A percentile compares a stretch with the other conserved stretches of the same genome.
These are phyloP conservation scores for Eucalyptus urophylla DNA, from an alignment of 345 rosid species.

Conservation along the genomic window DNA sequence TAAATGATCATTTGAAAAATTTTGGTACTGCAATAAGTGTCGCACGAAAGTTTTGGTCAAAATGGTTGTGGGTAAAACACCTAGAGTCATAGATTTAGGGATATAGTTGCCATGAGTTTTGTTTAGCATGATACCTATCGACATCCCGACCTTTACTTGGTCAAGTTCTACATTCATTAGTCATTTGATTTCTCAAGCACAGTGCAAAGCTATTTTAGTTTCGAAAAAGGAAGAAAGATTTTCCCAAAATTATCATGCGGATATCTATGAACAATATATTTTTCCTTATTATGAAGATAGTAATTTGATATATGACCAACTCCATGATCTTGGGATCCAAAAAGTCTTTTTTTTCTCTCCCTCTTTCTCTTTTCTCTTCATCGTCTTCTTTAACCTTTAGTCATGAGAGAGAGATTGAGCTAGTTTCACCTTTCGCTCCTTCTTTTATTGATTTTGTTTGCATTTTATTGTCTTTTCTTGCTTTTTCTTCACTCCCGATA, in stretches of 20 bases:
- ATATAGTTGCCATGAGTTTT: background rate
- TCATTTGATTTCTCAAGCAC: background rate
- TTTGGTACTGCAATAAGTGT: background rate
- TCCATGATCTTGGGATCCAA: no score
- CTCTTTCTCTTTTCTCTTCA: no score
- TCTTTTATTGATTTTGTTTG: no score
- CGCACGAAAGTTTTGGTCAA: no score
- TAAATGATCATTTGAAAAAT: no score
- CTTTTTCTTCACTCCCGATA: no score
- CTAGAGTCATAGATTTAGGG: background rate
- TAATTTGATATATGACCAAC: no score
- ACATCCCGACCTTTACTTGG: background rate
- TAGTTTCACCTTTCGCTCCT: no score
- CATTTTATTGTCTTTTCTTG: no score
- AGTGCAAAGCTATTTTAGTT: background rate
- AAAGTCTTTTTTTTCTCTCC: no score
- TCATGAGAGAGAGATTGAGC: no score
- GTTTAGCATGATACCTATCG: background rate
- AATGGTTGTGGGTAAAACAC: background rate
- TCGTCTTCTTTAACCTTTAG: no score
- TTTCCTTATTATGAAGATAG: background rate
- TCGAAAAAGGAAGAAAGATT: background rate
- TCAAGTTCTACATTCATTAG: background rate
- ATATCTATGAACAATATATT: background rate
- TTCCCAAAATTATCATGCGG: background rate